A percentile compares a stretch with the other conserved stretches of the same genome.
These are phyloP conservation scores for Rhododendron ferrugineum DNA, from an alignment of 148 eudicot species.

Conservation along the genomic window DNA sequence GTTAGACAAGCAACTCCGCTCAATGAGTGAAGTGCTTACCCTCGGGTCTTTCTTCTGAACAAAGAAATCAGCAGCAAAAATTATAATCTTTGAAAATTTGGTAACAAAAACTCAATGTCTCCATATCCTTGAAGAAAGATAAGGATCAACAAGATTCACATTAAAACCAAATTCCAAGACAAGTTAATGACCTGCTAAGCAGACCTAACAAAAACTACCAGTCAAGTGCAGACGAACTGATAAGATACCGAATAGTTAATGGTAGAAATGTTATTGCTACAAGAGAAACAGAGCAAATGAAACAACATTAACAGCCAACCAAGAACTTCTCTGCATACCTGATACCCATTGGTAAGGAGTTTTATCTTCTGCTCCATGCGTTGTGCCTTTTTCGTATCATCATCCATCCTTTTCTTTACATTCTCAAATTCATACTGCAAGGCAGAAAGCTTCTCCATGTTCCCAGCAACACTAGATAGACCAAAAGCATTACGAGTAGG, in stretches of 20 bases:
- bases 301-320: not conserved
- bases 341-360: conserved; percentile 82
- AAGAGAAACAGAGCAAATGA: conserved; percentile 5
- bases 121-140: not conserved
- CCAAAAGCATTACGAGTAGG: conserved; percentile 85
- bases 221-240: not conserved
- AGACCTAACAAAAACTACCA: not conserved
- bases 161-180: not conserved
- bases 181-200: not conserved
- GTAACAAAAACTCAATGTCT: not conserved
- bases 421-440: conserved; percentile 79
- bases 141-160: not conserved
- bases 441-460: conserved; percentile 75
- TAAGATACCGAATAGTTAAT: not conserved
- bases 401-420: conserved; percentile 90
- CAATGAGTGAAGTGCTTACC: not conserved
- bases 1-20: not conserved
- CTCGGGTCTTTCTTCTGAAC: not conserved
- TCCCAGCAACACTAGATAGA: conserved; percentile 88
- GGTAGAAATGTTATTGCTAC: not conserved
- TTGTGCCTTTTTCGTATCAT: conserved; percentile 87
- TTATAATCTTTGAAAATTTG: not conserved
- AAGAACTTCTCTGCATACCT: conserved; percentile 36
- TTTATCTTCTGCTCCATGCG: conserved; percentile 80
- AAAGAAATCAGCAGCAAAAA: not conserved